phyloP scores from a whole-genome alignment of 495 filamentous ascomycete genomes.

The Penicillium macrosclerotiorum region DNA sequence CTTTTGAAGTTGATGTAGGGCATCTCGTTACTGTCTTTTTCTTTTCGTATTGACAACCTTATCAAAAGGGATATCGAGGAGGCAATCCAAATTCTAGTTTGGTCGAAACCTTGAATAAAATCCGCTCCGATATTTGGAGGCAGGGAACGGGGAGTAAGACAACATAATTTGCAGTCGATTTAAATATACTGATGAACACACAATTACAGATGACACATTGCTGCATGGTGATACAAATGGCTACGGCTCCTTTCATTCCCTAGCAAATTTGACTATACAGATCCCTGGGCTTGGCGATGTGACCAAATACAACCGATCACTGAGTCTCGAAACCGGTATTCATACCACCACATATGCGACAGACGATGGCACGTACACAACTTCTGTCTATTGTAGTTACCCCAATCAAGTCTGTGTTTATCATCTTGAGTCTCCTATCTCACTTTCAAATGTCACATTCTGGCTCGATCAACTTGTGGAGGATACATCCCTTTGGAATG shows the following conservation, averaged over 20 bases:
- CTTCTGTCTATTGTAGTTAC: constrained; percentile 38
- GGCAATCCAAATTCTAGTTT: constrained; percentile 4
- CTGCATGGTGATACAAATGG: background rate
- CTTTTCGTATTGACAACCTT: background rate
- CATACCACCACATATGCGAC: constrained; percentile 21
- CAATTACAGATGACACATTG: background rate
- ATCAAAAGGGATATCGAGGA: background rate
- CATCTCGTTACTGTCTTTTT: too few relatives aligned
- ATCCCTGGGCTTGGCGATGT: constrained; percentile 25
- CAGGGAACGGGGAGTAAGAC: background rate
- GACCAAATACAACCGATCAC: constrained; percentile 34
- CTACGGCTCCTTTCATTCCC: constrained; percentile 45
- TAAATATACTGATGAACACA: background rate
- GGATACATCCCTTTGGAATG: constrained; percentile 11
- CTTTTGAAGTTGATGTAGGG: constrained; percentile 3
- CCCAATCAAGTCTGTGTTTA: constrained; percentile 51
- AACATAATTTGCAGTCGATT: too few relatives aligned
- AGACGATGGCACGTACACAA: background rate
- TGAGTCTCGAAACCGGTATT: constrained; percentile 42
- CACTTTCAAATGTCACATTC: constrained; percentile 34
- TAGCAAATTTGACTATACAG: constrained; percentile 43
- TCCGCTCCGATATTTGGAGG: constrained; percentile 1
- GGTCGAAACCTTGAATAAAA: constrained; percentile 1
- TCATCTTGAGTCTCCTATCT: constrained; percentile 26
- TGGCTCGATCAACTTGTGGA: constrained; percentile 26